Evolutionary conservation across 2,329 filamentous ascomycete genomes (phyloP), one percentile per base, ranked within the genome.

Genomic region (Corynespora cassiicola): DNA sequence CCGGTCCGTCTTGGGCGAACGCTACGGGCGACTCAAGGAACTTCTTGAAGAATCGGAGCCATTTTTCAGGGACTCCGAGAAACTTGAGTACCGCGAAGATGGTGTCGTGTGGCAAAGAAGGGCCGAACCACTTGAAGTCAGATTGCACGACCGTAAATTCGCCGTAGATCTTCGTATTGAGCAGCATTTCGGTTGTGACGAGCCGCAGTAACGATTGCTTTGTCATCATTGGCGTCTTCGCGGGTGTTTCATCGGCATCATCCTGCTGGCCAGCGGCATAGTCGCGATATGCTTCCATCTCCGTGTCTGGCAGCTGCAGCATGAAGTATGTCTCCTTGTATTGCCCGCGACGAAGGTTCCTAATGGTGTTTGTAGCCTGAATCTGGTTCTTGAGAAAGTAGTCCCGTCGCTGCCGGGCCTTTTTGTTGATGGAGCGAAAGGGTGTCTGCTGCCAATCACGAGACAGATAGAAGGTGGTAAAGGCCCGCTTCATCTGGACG

Each of bases 131-230:
- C 26, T 61, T 56, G 36, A 84, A 82, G 52, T 83, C 80, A 0
- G 78, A 79, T 9, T 79, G 74, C 24, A 84, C 63, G 3, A 80
- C 75, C 1, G 77, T 77, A 33, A 80, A 72, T 14, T 77, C 68
- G 7, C 72, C 71, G 26, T 75, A 68, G 1, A 79, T 50, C 14
- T 70, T 64, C 17, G 66, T 75, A 41, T 76, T 71, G 22, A 84
- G 50, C 22, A 80, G 61, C 10, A 80, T 72, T 50, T 84, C 80
- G 6, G 79, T 75, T 18, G 80, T 74, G 5, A 82, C 54, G 2
- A 81, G 65, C 45, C 82, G 80, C 4, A 85, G 69, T 12, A 85
- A 71, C 3, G 72, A 73, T 50, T 84, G 80, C 31, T 80, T 82
- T 3, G 75, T 75, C 7, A 71, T 66, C 9, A 77, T 55, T 3